Evolutionary conservation across 2,329 filamentous ascomycete species (phyloP).

Genomic region (Fusarium bactridioides): DNA sequence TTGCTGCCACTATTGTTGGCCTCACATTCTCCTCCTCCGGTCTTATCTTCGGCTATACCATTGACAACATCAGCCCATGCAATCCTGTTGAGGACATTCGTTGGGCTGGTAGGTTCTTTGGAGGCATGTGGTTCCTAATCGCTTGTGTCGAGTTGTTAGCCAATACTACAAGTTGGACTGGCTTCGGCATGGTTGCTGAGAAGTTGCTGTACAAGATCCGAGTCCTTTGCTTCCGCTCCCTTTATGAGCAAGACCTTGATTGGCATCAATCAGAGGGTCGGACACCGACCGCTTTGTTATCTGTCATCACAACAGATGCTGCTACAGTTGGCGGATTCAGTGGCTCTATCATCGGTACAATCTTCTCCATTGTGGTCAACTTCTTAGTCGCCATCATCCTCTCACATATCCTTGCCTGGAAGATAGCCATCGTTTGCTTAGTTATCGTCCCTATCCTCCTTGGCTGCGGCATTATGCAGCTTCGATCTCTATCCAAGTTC

Average conservation of each 20-base stretch:
- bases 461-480: constrained; percentile 73
- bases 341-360: constrained; percentile 73
- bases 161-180: constrained; percentile 64
- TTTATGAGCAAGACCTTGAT: constrained; percentile 71
- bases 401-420: constrained; percentile 77
- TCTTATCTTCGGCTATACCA: constrained; percentile 56
- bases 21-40: constrained; percentile 62
- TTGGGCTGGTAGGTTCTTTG: constrained; percentile 56
- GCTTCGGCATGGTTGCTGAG: constrained; percentile 63
- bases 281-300: constrained; percentile 68
- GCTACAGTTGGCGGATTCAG: constrained; percentile 73
- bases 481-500: constrained; percentile 67
- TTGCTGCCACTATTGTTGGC: constrained; percentile 62
- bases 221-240: constrained; percentile 68
- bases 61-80: constrained; percentile 57
- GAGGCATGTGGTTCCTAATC: constrained; percentile 64
- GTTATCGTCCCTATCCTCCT: constrained; percentile 74
- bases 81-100: constrained; percentile 50
- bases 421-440: constrained; percentile 76
- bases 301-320: constrained; percentile 74
- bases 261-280: constrained; percentile 75
- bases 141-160: constrained; percentile 57
- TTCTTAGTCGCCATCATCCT: constrained; percentile 73
- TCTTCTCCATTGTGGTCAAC: constrained; percentile 73
- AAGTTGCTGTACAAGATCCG: constrained; percentile 70